Conservation (phyloP, 2,329 filamentous ascomycete genomes). For the Zalaria obscura region DNA sequence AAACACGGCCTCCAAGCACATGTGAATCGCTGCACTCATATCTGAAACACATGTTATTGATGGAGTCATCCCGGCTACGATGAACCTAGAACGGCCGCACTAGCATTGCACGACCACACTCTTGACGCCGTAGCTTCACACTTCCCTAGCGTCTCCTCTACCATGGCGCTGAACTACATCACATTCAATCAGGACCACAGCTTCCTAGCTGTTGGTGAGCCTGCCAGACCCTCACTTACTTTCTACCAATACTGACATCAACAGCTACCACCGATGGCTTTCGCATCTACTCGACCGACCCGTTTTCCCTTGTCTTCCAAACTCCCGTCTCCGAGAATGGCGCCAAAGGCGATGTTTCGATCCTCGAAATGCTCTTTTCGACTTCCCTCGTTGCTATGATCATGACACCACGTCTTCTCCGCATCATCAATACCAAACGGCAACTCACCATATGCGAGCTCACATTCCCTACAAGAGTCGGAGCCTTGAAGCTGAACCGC, state of each 20-base stretch:
- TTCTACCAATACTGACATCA: conserved; percentile 1
- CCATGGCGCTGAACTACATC: conserved; percentile 69
- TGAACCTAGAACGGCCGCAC: too few species aligned
- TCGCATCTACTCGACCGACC: conserved; percentile 91
- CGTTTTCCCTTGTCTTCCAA: conserved; percentile 88
- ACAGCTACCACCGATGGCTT: conserved; percentile 84
- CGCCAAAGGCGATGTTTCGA: conserved; percentile 63
- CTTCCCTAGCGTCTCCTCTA: neutral
- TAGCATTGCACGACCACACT: too few species aligned
- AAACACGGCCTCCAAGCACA: too few species aligned
- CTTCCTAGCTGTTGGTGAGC: conserved; percentile 81
- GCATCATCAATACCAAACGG: conserved; percentile 93
- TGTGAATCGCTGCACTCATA: too few species aligned
- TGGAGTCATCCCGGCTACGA: too few species aligned
- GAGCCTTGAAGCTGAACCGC: conserved; percentile 85
- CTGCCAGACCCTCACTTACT: neutral
- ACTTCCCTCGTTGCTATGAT: conserved; percentile 92
- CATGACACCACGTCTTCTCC: conserved; percentile 76
- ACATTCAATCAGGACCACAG: conserved; percentile 99
- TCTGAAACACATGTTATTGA: too few species aligned
- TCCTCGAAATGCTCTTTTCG: conserved; percentile 97
- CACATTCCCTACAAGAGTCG: conserved; percentile 91
- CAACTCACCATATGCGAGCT: conserved; percentile 92
- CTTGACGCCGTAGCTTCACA: too few species aligned
- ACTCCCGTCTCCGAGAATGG: conserved; percentile 51